Evolutionary conservation across 1,139 yeast genomes (phyloP).

Genomic region (Candida frijolesensis): DNA sequence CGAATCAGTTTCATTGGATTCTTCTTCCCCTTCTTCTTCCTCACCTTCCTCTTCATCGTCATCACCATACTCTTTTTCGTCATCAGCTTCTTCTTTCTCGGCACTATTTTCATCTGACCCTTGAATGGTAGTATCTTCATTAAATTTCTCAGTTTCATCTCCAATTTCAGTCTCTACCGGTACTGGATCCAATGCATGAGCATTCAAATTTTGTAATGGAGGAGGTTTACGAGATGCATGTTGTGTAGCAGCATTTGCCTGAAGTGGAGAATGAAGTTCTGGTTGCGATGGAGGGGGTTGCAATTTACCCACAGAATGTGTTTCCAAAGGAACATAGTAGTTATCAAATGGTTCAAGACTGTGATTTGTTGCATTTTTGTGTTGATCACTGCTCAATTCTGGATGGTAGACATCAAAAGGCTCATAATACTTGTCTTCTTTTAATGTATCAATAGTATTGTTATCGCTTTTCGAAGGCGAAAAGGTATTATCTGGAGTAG

Average conservation of each 20-base stretch:
- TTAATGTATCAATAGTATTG: slow-evolving; percentile 6
- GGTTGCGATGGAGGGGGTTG: slow-evolving; percentile 1
- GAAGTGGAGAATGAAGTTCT: too few species aligned
- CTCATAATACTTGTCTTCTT: slow-evolving; percentile 10
- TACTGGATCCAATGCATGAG: background rate
- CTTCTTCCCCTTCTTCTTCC: slow-evolving; percentile 14
- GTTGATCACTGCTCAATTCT: slow-evolving; percentile 4
- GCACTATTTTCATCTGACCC: background rate
- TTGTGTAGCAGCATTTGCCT: background rate
- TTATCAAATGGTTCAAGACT: slow-evolving; percentile 32
- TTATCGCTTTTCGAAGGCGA: slow-evolving; percentile 8
- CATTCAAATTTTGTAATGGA: background rate
- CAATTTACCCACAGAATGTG: background rate
- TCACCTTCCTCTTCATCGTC: slow-evolving; percentile 15
- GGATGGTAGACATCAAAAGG: slow-evolving; percentile 12
- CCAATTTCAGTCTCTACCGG: too few species aligned
- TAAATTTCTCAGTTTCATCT: too few species aligned
- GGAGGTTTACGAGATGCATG: background rate
- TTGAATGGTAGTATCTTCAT: background rate
- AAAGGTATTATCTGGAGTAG: slow-evolving; percentile 10
- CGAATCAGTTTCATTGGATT: slow-evolving; percentile 6
- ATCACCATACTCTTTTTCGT: slow-evolving; percentile 9
- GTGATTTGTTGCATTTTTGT: slow-evolving; percentile 1
- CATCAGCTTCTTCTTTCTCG: slow-evolving; percentile 7
- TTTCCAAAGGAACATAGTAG: slow-evolving; percentile 20